Evolutionary conservation across 176 grass and related monocot species (phyloP), one percentile per base, ranked within the genome.

Genomic region (Thinopyrum elongatum): DNA sequence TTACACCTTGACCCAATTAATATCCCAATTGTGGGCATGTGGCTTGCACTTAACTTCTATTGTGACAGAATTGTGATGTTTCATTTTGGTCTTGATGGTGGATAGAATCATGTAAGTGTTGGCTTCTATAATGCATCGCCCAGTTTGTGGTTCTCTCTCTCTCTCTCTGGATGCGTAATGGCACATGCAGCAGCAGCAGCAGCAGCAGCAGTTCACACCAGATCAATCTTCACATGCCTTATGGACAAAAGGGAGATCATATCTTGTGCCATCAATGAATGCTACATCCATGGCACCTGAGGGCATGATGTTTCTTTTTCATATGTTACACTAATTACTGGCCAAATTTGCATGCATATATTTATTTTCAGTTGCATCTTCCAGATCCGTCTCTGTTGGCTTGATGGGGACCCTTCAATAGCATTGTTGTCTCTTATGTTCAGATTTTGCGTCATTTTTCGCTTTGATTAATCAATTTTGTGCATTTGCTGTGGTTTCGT

Each of bases 251-350:
- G 26, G 5, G 21, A 61, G 8, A 74, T 53, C 30, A 28, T 74
- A 14, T 78, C 63, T 61, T 77, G 19, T 85, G 70, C 83, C 62
- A 86, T 81, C 35, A 26, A 69, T 77, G 70, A 82, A 82, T 49
- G 35, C 2, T 76, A 19, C 65, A 68, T 68, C 21, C 75, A 5
- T 44, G 60, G 33, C 7, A 77, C 13, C 46, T 77, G 83, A 86
- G 83, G 62, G 78, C 61, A 81, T 69, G 7, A 19, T 34, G 14
- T 27, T 81, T 85, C 49, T n/a, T 64, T 33, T 61, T 74, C 55
- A 59, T 31, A 30, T 12, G 16, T 22, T 60, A 16, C 1, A 7
- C 10, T 30, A 60, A 27, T 41, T 85, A 49, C 42, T 16, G 36
- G 63, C 34, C 3, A 70, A 41, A 0, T 57, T 59, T 86, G 64